These are phyloP conservation scores for Periconia sp. DNA, from an alignment of 2,329 filamentous ascomycete genomes.

Conservation along the genomic window DNA sequence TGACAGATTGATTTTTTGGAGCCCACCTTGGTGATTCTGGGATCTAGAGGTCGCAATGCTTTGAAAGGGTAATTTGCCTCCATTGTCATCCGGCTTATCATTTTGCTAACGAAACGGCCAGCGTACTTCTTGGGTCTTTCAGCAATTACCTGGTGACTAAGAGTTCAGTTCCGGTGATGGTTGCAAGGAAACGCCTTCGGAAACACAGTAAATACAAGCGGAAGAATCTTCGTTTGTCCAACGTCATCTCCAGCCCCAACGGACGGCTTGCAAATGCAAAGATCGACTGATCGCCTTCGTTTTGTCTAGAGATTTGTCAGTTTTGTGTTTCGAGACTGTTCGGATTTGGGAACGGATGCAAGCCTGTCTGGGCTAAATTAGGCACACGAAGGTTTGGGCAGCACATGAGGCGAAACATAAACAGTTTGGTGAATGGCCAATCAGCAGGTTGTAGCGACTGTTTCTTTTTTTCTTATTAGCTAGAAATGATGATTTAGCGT, in stretches of 20 bases:
- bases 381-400: neutral
- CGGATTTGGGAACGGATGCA: conserved; percentile 4
- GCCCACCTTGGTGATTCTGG: conserved; percentile 90
- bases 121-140: conserved; percentile 92
- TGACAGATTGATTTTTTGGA: conserved; percentile 80
- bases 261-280: conserved; percentile 71
- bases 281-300: conserved; percentile 59
- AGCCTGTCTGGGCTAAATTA: neutral
- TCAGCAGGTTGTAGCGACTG: conserved; percentile 19
- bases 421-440: conserved; percentile 30
- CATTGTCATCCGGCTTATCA: conserved; percentile 6
- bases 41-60: conserved; percentile 85
- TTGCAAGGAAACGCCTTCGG: conserved; percentile 83
- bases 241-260: conserved; percentile 74
- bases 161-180: conserved; percentile 96
- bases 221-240: conserved; percentile 71
- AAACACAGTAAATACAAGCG: conserved; percentile 84
- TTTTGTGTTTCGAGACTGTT: conserved; percentile 21
- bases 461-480: conserved; percentile 16
- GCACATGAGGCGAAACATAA: conserved; percentile 31
- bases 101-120: conserved; percentile 43
- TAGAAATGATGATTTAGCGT: neutral
- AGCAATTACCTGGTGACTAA: conserved; percentile 97
- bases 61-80: conserved; percentile 75
- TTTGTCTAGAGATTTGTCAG: conserved; percentile 36